phyloP scores from a whole-genome alignment of 768 basidiomycete genomes.

The Tulasnella sp. region DNA sequence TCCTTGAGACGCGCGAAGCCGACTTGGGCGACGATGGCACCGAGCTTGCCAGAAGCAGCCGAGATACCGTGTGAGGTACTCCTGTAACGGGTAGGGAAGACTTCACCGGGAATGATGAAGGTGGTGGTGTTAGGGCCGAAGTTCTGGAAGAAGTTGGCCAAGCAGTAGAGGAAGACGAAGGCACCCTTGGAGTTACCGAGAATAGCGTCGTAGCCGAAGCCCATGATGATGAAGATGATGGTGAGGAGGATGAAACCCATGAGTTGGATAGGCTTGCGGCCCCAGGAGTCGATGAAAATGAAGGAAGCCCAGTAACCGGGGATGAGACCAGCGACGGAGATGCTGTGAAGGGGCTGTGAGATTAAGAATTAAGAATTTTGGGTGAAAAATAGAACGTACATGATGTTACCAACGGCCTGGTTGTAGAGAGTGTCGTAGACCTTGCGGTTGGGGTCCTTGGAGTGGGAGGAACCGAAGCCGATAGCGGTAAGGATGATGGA shows the following conservation, averaged over 20 bases:
- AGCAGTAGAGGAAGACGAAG: conserved; percentile 23
- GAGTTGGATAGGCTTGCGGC: conserved; percentile 58
- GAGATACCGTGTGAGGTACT: conserved; percentile 21
- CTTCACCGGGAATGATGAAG: conserved; percentile 22
- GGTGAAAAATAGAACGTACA: not conserved
- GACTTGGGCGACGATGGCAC: conserved; percentile 23
- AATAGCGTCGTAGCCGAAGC: conserved; percentile 22
- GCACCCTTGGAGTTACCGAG: conserved; percentile 18
- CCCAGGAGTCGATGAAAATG: conserved; percentile 37
- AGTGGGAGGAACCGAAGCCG: conserved; percentile 42
- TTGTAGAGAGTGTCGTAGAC: conserved; percentile 52
- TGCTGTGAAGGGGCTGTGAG: conserved; percentile 12
- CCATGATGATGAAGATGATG: conserved; percentile 22
- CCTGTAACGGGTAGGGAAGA: conserved; percentile 23
- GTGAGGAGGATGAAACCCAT: conserved; percentile 21
- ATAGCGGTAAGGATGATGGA: conserved; percentile 62
- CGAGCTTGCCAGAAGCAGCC: conserved; percentile 21
- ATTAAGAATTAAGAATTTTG: not conserved
- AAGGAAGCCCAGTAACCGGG: conserved; percentile 25
- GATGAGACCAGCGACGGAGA: conserved; percentile 23
- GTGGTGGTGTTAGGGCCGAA: conserved; percentile 21
- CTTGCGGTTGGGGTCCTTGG: conserved; percentile 21
- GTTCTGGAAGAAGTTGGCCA: conserved; percentile 25
- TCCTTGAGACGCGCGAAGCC: conserved; percentile 36
- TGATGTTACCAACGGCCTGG: conserved; percentile 52